Evolutionary conservation across 2,329 filamentous ascomycete genomes (phyloP).

Genomic region (Trichoderma brevicompactum): DNA sequence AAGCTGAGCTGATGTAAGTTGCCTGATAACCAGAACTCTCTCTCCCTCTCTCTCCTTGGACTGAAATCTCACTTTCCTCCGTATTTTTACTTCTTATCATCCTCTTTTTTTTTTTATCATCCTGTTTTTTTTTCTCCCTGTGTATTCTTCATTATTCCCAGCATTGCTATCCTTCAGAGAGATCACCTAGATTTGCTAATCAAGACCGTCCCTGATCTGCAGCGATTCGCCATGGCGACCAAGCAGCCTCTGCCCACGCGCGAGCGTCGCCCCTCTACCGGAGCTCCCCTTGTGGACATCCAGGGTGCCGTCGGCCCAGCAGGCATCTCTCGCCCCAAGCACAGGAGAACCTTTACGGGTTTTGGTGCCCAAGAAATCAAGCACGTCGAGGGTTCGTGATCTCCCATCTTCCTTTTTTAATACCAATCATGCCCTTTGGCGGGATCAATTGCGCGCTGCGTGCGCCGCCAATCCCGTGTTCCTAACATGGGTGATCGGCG

Average conservation of each 20-base stretch:
- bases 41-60: not conserved
- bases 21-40: not conserved
- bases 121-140: no score
- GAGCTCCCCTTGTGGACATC: slow-evolving; percentile 84
- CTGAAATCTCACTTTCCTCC: not conserved
- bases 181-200: slow-evolving; percentile 4
- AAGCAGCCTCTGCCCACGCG: slow-evolving; percentile 54
- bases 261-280: slow-evolving; percentile 79
- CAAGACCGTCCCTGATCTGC: not conserved
- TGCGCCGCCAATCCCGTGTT: not conserved
- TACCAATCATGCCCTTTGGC: not conserved
- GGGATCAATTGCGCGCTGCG: not conserved
- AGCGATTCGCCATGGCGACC: slow-evolving; percentile 40
- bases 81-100: not conserved
- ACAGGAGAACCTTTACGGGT: slow-evolving; percentile 95
- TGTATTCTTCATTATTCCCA: not conserved
- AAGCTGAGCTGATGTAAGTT: slow-evolving; percentile 27
- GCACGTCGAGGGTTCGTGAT: slow-evolving; percentile 75
- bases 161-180: slow-evolving; percentile 1
- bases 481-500: slow-evolving; percentile 1
- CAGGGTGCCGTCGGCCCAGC: slow-evolving; percentile 83
- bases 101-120: not conserved
- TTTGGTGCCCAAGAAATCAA: slow-evolving; percentile 93
- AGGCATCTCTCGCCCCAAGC: slow-evolving; percentile 86
- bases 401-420: not conserved